Evolutionary conservation across 2,329 filamentous ascomycete species (phyloP), one percentile per base, ranked within the genome.

Genomic region (Fusarium incarnatum): DNA sequence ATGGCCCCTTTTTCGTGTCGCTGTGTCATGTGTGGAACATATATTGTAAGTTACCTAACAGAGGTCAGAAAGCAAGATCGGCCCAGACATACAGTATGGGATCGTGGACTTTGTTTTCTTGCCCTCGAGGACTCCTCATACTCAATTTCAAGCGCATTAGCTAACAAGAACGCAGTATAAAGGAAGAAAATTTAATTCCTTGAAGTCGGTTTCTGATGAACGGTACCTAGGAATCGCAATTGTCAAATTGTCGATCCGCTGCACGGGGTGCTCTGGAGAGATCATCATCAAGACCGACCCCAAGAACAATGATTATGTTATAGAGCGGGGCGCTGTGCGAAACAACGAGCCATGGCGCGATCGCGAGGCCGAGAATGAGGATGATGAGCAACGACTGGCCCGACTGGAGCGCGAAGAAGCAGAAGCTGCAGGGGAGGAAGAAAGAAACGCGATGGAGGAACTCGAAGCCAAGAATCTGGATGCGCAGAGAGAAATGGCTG

Each of bases 401-500:
- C 85, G 96, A 27, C 81, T 98, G 8, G 94, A 98, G 82, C 81
- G 85, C 42, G 93, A 97, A 77, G 91, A 91, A 73, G 85, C 85
- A 22, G 87, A 89, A 72, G 87, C 86, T 3, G 86, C 86, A 12
- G 88, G 86, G 40, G 85, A 86, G 56, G 88, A 91, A 62, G 94
- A 97, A 79, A 87, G 90, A 70, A 94, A 98, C 79, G 93, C 94
- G 23, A 99, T 99, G 97, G 92, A 92, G 60, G 94, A 98, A 78
- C 82, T 99, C 48, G 96, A 99, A 82, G 91, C 92, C 68, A 98
- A 98, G 83, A 97, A 95, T 58, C 83, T 92, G 23, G 96, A 99
- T 79, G 94, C 94, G 2, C 94, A 96, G 83, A 87, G 92, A 42
- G 96, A 99, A 81, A 99, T 99, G 94, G 93, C 92, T 20, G 93